Base-by-base conservation (phyloP, 169 alveolate species). In the Besnoitia besnoiti region DNA sequence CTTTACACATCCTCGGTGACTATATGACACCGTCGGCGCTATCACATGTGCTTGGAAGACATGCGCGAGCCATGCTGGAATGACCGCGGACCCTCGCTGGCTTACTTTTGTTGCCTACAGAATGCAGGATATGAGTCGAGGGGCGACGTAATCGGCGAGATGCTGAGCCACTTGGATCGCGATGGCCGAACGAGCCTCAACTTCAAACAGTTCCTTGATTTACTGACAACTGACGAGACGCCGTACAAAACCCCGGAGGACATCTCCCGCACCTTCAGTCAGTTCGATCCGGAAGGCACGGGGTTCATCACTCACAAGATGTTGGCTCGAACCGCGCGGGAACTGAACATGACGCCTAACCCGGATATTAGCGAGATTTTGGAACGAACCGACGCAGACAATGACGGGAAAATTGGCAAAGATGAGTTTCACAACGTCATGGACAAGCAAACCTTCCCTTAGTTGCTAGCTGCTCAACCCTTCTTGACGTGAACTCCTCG, bases 361-460 rank as follows among this genome's bases (percentile, higher is more conserved):
- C 87, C 35, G 14, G 87, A 77, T 27, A 77, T 77, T 27, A 7
- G 44, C 87, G 87, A 77, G 55, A 77, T 77, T 40, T 14, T 77
- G 40, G 40, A 39, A 42, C 87, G 87, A 37, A 27, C 61, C 10
- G 87, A 77, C 21, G 40, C 87, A 42, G 55, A 77, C 59, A 35
- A 24, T 3, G 87, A 77, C 55, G 87, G 87, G 10, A 77, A 77
- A 39, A 77, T 77, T 39, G 40, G 87, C 55, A 30, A 39, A 39
- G 40, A 27, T 10, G 87, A 77, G 35, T 77, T 77, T 35, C 30
- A 8, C 87, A 12, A 39, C 35, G 59, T 77, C 59, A 77, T 77
- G 87, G 87, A 77, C 12, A 77, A 77, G 59, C 87, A 77, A 77
- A 77, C 87, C 30, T 77, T 77, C 30, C 87, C 87, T 1, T 77